Conservation (phyloP, 768 basidiomycete genomes). For the Psilocybe subaeruginosa region DNA sequence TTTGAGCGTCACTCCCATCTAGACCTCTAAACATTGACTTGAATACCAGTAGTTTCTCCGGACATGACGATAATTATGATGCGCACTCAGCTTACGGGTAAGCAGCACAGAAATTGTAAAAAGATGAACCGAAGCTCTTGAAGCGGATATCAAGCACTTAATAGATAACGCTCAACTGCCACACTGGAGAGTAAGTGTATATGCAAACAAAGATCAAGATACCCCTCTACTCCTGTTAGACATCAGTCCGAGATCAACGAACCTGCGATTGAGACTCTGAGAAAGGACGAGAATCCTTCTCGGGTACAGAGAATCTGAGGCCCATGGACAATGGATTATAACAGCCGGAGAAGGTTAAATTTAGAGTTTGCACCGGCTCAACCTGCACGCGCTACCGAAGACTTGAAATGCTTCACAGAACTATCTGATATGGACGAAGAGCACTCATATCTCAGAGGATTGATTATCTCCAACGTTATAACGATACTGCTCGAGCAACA, state of each 20-base stretch:
- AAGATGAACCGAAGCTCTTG: not conserved
- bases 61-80: not conserved
- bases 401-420: not conserved
- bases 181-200: not conserved
- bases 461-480: too few species aligned
- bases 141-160: not conserved
- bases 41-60: not conserved
- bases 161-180: not conserved
- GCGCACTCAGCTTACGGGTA: not conserved
- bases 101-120: not conserved
- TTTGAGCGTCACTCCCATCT: too few species aligned
- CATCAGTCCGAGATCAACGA: constrained; percentile 1
- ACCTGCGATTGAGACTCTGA: not conserved
- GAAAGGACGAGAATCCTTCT: not conserved
- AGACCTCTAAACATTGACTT: not conserved
- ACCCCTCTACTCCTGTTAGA: not conserved
- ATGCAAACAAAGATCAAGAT: not conserved
- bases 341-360: not conserved
- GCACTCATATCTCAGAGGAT: too few species aligned
- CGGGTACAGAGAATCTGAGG: not conserved
- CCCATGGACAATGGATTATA: not conserved
- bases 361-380: not conserved
- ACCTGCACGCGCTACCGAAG: not conserved
- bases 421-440: not conserved
- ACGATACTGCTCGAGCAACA: too few species aligned